phyloP scores from a whole-genome alignment of 345 rosid species.

The Bruguiera parviflora region DNA sequence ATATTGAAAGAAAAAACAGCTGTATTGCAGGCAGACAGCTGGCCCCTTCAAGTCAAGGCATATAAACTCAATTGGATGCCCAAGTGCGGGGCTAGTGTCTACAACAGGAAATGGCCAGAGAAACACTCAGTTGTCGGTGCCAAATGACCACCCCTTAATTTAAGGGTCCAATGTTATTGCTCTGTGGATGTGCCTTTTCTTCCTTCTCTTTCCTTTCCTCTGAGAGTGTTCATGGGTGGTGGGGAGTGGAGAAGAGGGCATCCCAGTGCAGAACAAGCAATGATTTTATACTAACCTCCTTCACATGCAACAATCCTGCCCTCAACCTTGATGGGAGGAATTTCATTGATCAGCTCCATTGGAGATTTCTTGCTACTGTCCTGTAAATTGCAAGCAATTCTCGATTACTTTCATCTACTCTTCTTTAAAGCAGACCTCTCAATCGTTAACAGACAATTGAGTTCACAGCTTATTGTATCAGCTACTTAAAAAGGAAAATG shows the following conservation, averaged over 20 bases:
- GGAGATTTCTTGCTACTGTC: slow-evolving; percentile 92
- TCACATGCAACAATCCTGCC: slow-evolving; percentile 97
- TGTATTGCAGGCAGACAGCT: slow-evolving; percentile 83
- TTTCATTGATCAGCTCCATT: slow-evolving; percentile 95
- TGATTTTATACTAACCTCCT: slow-evolving; percentile 62
- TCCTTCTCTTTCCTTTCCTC: too few relatives aligned
- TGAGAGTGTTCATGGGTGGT: too few relatives aligned
- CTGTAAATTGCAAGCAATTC: slow-evolving; percentile 29
- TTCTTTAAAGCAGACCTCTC: neutral
- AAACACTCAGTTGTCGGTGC: neutral
- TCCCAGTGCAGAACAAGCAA: neutral
- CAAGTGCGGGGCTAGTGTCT: slow-evolving; percentile 82
- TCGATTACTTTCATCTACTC: neutral
- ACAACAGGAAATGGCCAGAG: slow-evolving; percentile 1
- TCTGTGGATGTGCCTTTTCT: too few relatives aligned
- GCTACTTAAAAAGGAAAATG: neutral
- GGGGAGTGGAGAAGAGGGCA: neutral
- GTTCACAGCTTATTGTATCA: neutral
- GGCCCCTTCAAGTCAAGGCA: slow-evolving; percentile 86
- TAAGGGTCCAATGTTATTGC: too few relatives aligned
- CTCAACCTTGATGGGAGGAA: slow-evolving; percentile 91
- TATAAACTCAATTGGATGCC: slow-evolving; percentile 96
- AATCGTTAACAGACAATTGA: neutral
- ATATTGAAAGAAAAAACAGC: neutral
- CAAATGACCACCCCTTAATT: too few relatives aligned